phyloP scores from a whole-genome alignment of 495 filamentous ascomycete species.

The Articulospora tetracladia region DNA sequence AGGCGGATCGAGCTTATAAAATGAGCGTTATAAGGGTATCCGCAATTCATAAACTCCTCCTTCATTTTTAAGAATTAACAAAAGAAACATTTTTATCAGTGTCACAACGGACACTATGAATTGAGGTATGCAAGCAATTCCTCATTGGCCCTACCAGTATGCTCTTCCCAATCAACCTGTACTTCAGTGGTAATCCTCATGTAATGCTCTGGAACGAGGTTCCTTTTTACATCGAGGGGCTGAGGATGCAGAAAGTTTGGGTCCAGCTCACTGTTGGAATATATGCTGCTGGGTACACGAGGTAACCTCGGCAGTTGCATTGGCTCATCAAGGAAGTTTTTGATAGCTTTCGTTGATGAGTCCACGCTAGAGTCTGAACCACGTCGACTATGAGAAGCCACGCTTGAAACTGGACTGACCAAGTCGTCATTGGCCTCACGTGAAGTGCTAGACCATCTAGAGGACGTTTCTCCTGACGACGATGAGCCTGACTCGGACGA shows the following conservation, averaged over 20 bases:
- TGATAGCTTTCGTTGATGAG: constrained; percentile 2
- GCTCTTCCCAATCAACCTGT: constrained; percentile 5
- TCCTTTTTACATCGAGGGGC: constrained; percentile 7
- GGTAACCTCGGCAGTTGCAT: background rate
- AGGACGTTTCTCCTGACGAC: constrained; percentile 17
- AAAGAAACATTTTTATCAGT: background rate
- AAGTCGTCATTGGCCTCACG: background rate
- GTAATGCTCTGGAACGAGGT: background rate
- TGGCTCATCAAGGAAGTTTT: constrained; percentile 12
- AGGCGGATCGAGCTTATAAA: background rate
- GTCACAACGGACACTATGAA: background rate
- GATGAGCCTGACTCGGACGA: constrained; percentile 4
- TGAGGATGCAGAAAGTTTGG: constrained; percentile 4
- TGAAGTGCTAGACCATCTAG: constrained; percentile 19
- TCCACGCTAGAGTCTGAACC: constrained; percentile 1
- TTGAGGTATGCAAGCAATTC: constrained; percentile 7
- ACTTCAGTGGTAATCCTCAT: constrained; percentile 18
- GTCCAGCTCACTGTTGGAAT: constrained; percentile 5
- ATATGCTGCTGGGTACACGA: constrained; percentile 9
- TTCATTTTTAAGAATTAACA: background rate
- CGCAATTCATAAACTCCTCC: background rate
- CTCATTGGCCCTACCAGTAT: background rate
- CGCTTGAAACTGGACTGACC: constrained; percentile 4
- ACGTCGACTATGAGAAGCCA: background rate
- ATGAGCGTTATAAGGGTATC: constrained; percentile 2